Base-by-base conservation (phyloP, 306 rosid genomes). In the Begonia fuchsioides region DNA sequence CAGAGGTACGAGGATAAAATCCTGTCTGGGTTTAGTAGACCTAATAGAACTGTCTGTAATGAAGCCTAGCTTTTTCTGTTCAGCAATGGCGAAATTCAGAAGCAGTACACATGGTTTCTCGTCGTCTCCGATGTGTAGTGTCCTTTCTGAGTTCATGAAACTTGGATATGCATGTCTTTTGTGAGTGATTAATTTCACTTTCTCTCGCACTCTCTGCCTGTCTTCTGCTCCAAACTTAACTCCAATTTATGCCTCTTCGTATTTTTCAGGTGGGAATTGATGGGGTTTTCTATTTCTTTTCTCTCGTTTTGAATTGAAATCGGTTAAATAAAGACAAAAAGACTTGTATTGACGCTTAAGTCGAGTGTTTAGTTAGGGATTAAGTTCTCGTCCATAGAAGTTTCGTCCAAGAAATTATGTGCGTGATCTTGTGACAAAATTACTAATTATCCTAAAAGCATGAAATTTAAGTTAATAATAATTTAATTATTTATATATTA, bases 171-270 rank as follows among this genome's bases (percentile, higher is more conserved):
- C 68, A 64, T 80, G 72, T 67, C 58, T 55, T 62, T 71, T 43
- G 32, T 47, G 47, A 19, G 26, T 44, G 59, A 50, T 61, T 46
- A 44, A 54, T 74, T 78, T 81, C 86, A 61, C 76, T 76, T 76
- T 76, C 82, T 68, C 60, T 75, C 74, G 72, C 82, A 66, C 68
- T 72, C 71, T 80, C 93, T 73, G 76, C 68, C 94, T 83, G 74
- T 65, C 76, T 59, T 66, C 82, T 74, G 58, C 77, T 56, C 35
- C 7, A 6, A 6, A 5, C 35, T 26, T 26, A 26, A 75, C 44
- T 10, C 5, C 64, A 75, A 77, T 72, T 79, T 57, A 86, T 78
- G 67, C 64, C 44, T 63, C 32, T 65, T 77, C 74, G 51, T 61
- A 74, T 68, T 79, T 79, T 73, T 72, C 82, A 75, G 86, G 87